phyloP scores from a whole-genome alignment of 2,329 filamentous ascomycete species.

The Sporothrix luriei region DNA sequence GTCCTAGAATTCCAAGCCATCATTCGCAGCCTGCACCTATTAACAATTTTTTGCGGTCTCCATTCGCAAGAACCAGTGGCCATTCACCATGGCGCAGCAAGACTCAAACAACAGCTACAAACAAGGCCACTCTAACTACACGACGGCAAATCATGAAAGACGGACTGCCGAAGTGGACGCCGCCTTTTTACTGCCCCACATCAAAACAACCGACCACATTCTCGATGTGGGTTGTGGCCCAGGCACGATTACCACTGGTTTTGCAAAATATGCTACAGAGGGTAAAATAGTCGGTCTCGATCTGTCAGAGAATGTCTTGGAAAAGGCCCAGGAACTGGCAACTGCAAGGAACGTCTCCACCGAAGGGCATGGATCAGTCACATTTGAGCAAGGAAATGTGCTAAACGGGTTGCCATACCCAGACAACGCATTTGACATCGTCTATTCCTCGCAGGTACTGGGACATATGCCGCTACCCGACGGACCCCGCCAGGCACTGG shows the following conservation, averaged over 20 bases:
- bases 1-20: not conserved
- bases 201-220: not conserved
- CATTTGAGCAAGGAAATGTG: not conserved
- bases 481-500: not conserved
- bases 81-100: not conserved
- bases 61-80: not conserved
- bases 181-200: not conserved
- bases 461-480: not conserved
- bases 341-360: not conserved
- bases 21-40: not conserved
- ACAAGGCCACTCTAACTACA: not conserved
- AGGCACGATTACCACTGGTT: not conserved
- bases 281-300: not conserved
- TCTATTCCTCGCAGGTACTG: not conserved
- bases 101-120: not conserved
- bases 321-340: not conserved
- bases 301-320: not conserved
- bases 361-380: not conserved
- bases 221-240: not conserved
- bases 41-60: not conserved
- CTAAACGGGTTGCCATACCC: not conserved
- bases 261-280: not conserved
- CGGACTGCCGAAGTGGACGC: not conserved
- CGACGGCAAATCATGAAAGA: not conserved
- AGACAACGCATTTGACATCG: not conserved